Evolutionary conservation across 2,329 filamentous ascomycete genomes (phyloP), one percentile per base, ranked within the genome.

Genomic region (Phoma sp.): DNA sequence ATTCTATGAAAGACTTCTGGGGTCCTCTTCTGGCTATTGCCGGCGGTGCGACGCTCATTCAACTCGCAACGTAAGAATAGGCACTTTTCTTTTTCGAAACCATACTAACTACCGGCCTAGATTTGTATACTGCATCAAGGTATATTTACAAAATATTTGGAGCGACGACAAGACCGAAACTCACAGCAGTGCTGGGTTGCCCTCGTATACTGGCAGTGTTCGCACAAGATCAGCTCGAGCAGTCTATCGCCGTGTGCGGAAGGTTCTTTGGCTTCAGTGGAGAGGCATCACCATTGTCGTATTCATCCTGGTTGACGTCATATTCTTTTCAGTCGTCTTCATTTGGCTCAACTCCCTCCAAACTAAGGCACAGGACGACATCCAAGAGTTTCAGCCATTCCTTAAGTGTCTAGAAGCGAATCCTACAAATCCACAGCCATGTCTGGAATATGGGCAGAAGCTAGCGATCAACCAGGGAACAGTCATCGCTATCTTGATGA

Each of bases 301-400:
- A 47, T 89, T 97, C 71, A 96, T 98, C 64, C 84, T 97, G 53
- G 84, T 86, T 55, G 93, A 98, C 71, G 91, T 98, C 58, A 87
- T 97, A 67, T 96, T 96, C 81, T 97, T 98, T 76, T 88, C 93
- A 2, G 81, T 96, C 40, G 84, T 96, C 49, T 98, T 98, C 71
- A 88, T 98, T 43, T 90, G 91, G 71, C 84, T 96, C 69, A 88
- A 88, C 64, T 60, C 66, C 1, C 83, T 89, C 22, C 83, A 90
- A 10, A 77, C 84, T 7, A 65, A 77, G 47, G 82, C 83, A 3
- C 75, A 83, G 18, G 81, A 83, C 35, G 81, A 86, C 32, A 68
- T 88, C 47, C 57, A 74, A 7, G 82, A 84, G 24, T 84, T 88
- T 2, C 57, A 76, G 32, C 80, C 82, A 3, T 98, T 91, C 90